Conservation (phyloP, 2,329 filamentous ascomycete species). For the Clarireedia monteithiana region DNA sequence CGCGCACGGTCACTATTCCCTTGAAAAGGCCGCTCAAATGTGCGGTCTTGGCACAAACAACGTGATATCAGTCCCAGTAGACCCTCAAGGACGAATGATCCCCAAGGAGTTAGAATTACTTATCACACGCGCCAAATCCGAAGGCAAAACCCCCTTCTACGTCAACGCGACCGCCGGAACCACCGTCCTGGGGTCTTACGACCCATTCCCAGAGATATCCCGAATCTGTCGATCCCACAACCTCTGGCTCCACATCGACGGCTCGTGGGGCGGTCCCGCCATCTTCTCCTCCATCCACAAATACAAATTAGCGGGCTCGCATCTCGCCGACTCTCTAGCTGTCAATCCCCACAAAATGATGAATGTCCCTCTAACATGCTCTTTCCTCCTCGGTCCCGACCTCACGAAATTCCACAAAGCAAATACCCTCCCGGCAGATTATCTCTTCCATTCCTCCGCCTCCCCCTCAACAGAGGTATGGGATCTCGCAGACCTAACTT, state of each 20-base stretch:
- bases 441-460: constrained; percentile 57
- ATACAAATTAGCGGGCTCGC: constrained; percentile 58
- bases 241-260: constrained; percentile 92
- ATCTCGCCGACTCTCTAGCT: constrained; percentile 73
- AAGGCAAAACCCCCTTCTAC: constrained; percentile 80
- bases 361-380: constrained; percentile 82
- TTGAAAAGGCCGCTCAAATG: constrained; percentile 91
- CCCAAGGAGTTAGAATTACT: constrained; percentile 55
- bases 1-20: constrained; percentile 84
- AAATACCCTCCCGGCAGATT: constrained; percentile 81
- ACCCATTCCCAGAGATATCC: constrained; percentile 66
- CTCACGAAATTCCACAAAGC: constrained; percentile 69
- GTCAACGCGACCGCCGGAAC: constrained; percentile 94
- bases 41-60: constrained; percentile 71
- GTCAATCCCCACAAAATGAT: constrained; percentile 98
- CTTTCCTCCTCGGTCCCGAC: constrained; percentile 76
- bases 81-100: constrained; percentile 64
- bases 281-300: constrained; percentile 63
- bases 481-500: constrained; percentile 86
- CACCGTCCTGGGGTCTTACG: constrained; percentile 84
- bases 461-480: constrained; percentile 58
- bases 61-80: constrained; percentile 69
- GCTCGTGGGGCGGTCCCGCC: constrained; percentile 80
- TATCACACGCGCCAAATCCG: constrained; percentile 51
- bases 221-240: constrained; percentile 61